Conservation (phyloP, 495 filamentous ascomycete genomes). For the Podospora pseudocomata region DNA sequence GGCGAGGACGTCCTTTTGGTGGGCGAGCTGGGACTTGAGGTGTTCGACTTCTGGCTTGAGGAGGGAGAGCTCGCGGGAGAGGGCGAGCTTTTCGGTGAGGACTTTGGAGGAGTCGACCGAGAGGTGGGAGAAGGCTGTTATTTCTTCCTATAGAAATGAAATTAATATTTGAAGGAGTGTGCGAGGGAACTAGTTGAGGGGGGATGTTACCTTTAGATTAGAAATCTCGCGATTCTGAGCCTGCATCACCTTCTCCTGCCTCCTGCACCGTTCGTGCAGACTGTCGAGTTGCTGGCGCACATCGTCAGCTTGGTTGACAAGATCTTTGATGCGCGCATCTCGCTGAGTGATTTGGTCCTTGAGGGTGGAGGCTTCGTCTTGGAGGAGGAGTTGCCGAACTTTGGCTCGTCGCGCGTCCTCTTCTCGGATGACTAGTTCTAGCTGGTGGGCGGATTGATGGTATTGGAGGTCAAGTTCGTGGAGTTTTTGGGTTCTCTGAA, state of each 20-base stretch:
- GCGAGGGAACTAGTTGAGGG: not conserved
- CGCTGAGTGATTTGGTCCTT: slow-evolving; percentile 38
- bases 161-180: not conserved
- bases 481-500: slow-evolving; percentile 34
- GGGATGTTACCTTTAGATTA: slow-evolving; percentile 58
- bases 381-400: slow-evolving; percentile 62
- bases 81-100: slow-evolving; percentile 69
- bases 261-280: slow-evolving; percentile 52
- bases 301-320: slow-evolving; percentile 56
- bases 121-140: slow-evolving; percentile 57
- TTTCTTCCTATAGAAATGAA: slow-evolving; percentile 54
- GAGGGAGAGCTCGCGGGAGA: slow-evolving; percentile 65
- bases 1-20: slow-evolving; percentile 60
- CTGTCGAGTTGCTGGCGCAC: slow-evolving; percentile 55
- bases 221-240: slow-evolving; percentile 60
- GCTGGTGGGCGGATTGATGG: slow-evolving; percentile 52
- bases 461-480: slow-evolving; percentile 64
- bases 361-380: slow-evolving; percentile 58
- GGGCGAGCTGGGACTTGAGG: slow-evolving; percentile 63
- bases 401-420: slow-evolving; percentile 64
- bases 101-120: slow-evolving; percentile 65
- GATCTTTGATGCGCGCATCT: slow-evolving; percentile 57
- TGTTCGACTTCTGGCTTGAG: slow-evolving; percentile 77
- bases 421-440: slow-evolving; percentile 59
- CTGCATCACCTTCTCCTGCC: slow-evolving; percentile 54